Evolutionary conservation across 345 rosid genomes (phyloP).

Genomic region (Durio zibethinus): DNA sequence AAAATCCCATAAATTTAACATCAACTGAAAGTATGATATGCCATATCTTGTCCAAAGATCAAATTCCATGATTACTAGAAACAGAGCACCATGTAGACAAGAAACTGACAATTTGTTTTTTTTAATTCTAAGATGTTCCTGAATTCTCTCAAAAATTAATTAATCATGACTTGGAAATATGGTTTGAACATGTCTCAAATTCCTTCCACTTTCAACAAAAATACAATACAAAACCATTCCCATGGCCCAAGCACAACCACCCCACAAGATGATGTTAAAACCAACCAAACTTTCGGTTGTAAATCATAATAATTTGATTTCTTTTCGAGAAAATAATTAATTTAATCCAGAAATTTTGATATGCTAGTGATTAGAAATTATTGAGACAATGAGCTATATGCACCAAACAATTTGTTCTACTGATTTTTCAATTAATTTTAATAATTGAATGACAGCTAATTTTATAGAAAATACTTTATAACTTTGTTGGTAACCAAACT

Average conservation of each 20-base stretch:
- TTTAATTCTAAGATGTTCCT: neutral
- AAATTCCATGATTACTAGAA: neutral
- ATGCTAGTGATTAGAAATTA: too few species aligned
- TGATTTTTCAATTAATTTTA: too few species aligned
- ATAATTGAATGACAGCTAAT: too few species aligned
- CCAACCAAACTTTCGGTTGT: neutral
- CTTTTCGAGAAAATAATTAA: neutral
- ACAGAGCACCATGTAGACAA: too few species aligned
- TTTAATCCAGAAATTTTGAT: neutral
- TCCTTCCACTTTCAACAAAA: neutral
- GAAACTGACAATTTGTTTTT: neutral
- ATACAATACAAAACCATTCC: neutral
- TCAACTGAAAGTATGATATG: neutral
- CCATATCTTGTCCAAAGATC: slow-evolving; percentile 11
- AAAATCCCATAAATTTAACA: neutral
- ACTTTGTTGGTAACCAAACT: too few species aligned
- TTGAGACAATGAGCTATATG: too few species aligned
- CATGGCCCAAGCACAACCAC: neutral
- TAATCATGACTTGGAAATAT: neutral
- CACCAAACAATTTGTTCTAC: too few species aligned
- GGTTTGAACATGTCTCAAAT: neutral
- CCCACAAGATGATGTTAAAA: neutral
- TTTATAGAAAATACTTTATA: too few species aligned
- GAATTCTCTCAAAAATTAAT: neutral
- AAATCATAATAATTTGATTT: neutral